phyloP scores from a whole-genome alignment of 306 rosid genomes.

The Pterocarpus santalinus region DNA sequence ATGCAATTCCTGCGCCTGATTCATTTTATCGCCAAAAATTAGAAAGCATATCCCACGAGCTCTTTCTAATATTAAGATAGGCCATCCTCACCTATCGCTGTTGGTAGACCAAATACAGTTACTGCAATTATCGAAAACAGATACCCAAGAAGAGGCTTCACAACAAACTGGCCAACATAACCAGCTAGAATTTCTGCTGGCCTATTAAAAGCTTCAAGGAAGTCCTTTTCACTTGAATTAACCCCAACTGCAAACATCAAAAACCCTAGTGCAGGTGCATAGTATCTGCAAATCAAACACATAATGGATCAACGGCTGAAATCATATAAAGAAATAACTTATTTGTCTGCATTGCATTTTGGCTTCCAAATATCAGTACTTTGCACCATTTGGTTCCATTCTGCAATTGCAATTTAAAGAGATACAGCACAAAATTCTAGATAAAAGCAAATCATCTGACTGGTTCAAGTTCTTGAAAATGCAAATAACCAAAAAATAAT shows the following conservation, averaged over 20 bases:
- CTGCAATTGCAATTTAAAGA: constrained; percentile 35
- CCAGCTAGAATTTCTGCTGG: constrained; percentile 84
- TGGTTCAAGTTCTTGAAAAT: constrained; percentile 11
- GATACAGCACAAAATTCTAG: not conserved
- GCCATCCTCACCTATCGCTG: constrained; percentile 73
- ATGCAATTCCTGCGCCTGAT: constrained; percentile 92
- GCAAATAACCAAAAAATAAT: constrained; percentile 9
- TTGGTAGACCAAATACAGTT: constrained; percentile 73
- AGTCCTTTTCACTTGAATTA: constrained; percentile 91
- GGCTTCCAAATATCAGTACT: constrained; percentile 28
- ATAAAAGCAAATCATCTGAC: constrained; percentile 17
- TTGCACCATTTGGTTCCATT: constrained; percentile 36
- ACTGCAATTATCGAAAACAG: constrained; percentile 75
- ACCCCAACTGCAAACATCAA: constrained; percentile 99
- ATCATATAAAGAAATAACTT: not conserved
- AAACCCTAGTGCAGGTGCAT: constrained; percentile 96
- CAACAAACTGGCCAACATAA: constrained; percentile 80
- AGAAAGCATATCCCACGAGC: constrained; percentile 41
- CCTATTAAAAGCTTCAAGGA: constrained; percentile 81
- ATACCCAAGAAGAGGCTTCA: constrained; percentile 94
- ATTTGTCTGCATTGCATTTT: not conserved
- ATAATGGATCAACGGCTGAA: not conserved
- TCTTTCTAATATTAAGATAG: constrained; percentile 36
- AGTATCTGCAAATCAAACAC: constrained; percentile 68
- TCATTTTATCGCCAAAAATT: constrained; percentile 49